A percentile compares a stretch with the other conserved stretches of the same genome.
These are phyloP conservation scores for Diospyros kaki DNA, from an alignment of 148 eudicot species.

Conservation along the genomic window DNA sequence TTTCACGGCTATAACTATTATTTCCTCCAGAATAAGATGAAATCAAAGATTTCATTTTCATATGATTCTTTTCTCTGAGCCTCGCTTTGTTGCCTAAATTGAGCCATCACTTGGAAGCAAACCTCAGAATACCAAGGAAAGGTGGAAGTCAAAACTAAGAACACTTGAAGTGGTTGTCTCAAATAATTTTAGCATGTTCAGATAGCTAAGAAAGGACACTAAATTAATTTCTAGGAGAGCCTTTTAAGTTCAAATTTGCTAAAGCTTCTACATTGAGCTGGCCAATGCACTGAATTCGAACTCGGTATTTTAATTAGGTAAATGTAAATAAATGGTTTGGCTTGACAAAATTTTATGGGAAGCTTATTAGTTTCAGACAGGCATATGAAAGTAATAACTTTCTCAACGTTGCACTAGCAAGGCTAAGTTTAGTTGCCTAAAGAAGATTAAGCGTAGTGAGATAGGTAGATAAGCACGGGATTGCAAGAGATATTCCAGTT, in stretches of 20 bases:
- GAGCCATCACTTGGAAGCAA: neutral
- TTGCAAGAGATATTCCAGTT: neutral
- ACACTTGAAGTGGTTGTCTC: neutral
- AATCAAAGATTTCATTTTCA: neutral
- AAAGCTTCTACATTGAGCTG: too few species aligned
- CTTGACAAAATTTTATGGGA: neutral
- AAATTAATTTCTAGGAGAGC: too few species aligned
- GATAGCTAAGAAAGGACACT: too few species aligned
- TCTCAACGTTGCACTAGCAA: neutral
- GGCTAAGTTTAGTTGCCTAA: neutral
- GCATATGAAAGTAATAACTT: neutral
- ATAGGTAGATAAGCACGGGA: neutral
- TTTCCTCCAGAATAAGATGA: neutral
- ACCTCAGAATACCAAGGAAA: neutral
- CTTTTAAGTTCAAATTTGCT: too few species aligned
- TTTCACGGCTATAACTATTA: neutral
- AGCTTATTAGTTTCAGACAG: neutral
- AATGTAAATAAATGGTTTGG: neutral
- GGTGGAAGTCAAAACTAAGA: neutral
- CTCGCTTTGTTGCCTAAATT: neutral
- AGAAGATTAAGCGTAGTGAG: neutral
- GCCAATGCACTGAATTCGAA: too few species aligned
- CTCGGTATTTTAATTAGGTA: too few species aligned
- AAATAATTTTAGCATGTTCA: neutral
- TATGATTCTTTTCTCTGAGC: neutral